These are phyloP conservation scores for Wickerhamiella alocasiicola DNA, from an alignment of 805 yeast species.

Conservation along the genomic window DNA sequence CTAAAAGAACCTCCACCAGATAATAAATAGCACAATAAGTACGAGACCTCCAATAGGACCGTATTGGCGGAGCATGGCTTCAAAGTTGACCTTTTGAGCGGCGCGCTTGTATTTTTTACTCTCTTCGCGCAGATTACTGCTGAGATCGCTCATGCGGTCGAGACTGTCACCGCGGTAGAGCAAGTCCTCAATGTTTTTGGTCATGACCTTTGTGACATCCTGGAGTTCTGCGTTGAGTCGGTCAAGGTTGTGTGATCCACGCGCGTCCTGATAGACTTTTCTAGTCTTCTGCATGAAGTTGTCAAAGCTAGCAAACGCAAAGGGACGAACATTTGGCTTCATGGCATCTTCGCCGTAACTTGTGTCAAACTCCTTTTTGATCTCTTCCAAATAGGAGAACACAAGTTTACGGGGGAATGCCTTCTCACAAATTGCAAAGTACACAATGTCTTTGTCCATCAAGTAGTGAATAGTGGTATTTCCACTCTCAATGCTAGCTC, in stretches of 20 bases:
- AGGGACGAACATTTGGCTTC: constrained; percentile 64
- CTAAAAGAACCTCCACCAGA: constrained; percentile 66
- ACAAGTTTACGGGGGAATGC: constrained; percentile 82
- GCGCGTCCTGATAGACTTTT: constrained; percentile 77
- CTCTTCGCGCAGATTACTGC: constrained; percentile 65
- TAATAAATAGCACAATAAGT: constrained; percentile 52
- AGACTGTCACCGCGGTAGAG: constrained; percentile 89
- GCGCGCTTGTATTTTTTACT: constrained; percentile 79
- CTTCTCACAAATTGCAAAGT: constrained; percentile 63
- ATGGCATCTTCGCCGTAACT: constrained; percentile 62
- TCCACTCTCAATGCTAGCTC: constrained; percentile 76
- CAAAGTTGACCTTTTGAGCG: constrained; percentile 83
- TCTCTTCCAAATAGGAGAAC: constrained; percentile 72
- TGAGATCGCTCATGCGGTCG: constrained; percentile 78
- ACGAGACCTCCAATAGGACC: constrained; percentile 72
- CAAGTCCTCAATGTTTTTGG: constrained; percentile 90
- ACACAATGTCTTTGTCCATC: constrained; percentile 50
- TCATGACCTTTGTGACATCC: constrained; percentile 91
- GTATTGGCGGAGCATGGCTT: constrained; percentile 77
- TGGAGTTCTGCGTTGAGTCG: constrained; percentile 74
- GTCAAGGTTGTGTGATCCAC: constrained; percentile 82
- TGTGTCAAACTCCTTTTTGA: constrained; percentile 67
- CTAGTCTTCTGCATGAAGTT: constrained; percentile 63
- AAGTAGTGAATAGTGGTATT: constrained; percentile 62
- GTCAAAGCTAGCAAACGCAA: constrained; percentile 76